Conservation (phyloP, 1,284 basidiomycete species). For the Sphaerobolus stellatus region DNA sequence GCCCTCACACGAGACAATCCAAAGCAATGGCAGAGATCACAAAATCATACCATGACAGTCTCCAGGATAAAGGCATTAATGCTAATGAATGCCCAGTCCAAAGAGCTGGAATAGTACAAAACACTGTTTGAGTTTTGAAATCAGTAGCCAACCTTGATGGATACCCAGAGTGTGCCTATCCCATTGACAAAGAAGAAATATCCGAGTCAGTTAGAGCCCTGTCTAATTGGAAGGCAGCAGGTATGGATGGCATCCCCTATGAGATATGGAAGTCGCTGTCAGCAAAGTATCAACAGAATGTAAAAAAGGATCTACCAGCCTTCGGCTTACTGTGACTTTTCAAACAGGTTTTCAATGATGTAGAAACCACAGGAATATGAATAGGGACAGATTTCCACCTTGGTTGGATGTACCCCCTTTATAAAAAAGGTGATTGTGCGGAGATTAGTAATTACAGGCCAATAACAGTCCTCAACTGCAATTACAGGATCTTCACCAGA, state of each 20-base stretch:
- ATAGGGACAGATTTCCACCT: conserved; percentile 20
- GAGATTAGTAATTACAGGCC: background rate
- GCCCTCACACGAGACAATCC: too few species aligned
- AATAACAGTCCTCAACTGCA: background rate
- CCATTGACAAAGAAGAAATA: background rate
- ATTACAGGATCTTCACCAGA: background rate
- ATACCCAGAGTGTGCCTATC: too few species aligned
- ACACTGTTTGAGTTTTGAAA: too few species aligned
- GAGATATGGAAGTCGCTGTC: conserved; percentile 18
- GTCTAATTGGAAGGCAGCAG: conserved; percentile 12
- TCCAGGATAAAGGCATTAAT: too few species aligned
- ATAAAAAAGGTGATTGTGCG: background rate
- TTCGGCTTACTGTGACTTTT: background rate
- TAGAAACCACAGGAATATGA: conserved; percentile 14
- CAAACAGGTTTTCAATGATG: conserved; percentile 14
- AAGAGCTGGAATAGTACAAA: too few species aligned
- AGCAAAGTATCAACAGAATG: background rate
- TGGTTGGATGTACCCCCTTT: conserved; percentile 23
- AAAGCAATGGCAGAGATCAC: too few species aligned
- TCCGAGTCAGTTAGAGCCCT: background rate
- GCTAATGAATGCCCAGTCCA: too few species aligned
- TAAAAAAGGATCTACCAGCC: background rate
- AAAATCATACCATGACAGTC: too few species aligned
- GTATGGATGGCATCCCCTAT: conserved; percentile 19
- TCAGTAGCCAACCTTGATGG: too few species aligned